A percentile compares a stretch with the other conserved stretches of the same genome.
These are phyloP conservation scores for Dysphania ambrosioides DNA, from an alignment of 148 eudicot genomes.

Conservation along the genomic window DNA sequence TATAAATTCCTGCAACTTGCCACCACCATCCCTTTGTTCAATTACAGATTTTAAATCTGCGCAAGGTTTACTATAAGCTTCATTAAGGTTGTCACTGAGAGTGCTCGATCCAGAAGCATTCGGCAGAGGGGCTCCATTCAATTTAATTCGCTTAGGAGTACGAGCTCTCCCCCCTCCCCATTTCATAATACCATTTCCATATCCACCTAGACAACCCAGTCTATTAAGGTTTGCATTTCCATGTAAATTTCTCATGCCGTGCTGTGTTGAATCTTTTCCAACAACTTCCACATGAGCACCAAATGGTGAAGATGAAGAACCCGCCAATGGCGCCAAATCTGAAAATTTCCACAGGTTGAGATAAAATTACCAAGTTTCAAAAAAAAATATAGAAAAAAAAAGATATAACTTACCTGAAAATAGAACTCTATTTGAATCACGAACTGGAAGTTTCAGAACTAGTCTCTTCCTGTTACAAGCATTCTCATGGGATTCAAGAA, in stretches of 20 bases:
- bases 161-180: slow-evolving; percentile 92
- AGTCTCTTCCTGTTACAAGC: slow-evolving; percentile 49
- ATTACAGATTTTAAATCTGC: slow-evolving; percentile 24
- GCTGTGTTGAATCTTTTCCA: slow-evolving; percentile 23
- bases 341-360: slow-evolving; percentile 26
- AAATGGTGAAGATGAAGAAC: slow-evolving; percentile 46
- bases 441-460: slow-evolving; percentile 62
- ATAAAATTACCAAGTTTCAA: too few relatives aligned
- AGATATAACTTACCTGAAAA: too few relatives aligned
- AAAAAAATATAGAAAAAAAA: too few relatives aligned
- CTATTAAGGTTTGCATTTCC: slow-evolving; percentile 26
- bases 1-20: slow-evolving; percentile 25
- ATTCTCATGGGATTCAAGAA: slow-evolving; percentile 40
- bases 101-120: slow-evolving; percentile 34
- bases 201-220: slow-evolving; percentile 44
- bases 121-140: slow-evolving; percentile 32
- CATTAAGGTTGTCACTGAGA: slow-evolving; percentile 22
- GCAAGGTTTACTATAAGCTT: slow-evolving; percentile 26
- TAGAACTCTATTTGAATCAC: slow-evolving; percentile 40
- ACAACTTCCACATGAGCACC: slow-evolving; percentile 28
- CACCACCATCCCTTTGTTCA: slow-evolving; percentile 26
- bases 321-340: slow-evolving; percentile 44
- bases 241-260: slow-evolving; percentile 9
- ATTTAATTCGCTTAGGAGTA: slow-evolving; percentile 60
- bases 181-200: slow-evolving; percentile 37